These are phyloP conservation scores for Suillus weaverae DNA, from an alignment of 768 basidiomycete species.

Conservation along the genomic window DNA sequence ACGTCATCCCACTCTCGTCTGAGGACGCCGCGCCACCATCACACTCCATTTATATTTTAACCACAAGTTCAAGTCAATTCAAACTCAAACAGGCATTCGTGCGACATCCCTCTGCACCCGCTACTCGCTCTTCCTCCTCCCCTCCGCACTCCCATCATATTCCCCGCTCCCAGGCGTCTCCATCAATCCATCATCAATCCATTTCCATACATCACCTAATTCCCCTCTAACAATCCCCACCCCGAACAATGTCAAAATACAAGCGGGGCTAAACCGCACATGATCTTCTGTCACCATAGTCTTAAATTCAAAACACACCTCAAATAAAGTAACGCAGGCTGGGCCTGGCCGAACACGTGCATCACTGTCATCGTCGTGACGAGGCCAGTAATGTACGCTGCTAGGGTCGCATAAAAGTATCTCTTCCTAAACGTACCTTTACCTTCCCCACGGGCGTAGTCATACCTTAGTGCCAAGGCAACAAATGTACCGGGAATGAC, in stretches of 20 bases:
- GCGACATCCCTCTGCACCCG: too few relatives aligned
- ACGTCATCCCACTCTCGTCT: too few relatives aligned
- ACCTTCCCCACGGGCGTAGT: slow-evolving; percentile 45
- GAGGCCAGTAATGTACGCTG: slow-evolving; percentile 75
- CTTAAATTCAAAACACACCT: slow-evolving; percentile 47
- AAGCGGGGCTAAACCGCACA: slow-evolving; percentile 57
- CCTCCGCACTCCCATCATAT: slow-evolving; percentile 13
- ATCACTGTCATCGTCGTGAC: slow-evolving; percentile 79
- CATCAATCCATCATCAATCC: slow-evolving; percentile 64
- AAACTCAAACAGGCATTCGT: too few relatives aligned
- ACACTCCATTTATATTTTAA: too few relatives aligned
- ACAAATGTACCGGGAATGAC: slow-evolving; percentile 70
- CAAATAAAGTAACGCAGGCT: slow-evolving; percentile 92
- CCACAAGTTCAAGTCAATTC: too few relatives aligned
- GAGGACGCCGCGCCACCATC: too few relatives aligned
- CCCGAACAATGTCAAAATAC: slow-evolving; percentile 66
- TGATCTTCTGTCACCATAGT: not conserved
- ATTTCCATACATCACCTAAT: slow-evolving; percentile 65
- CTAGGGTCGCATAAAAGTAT: slow-evolving; percentile 71
- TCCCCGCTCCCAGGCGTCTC: slow-evolving; percentile 22
- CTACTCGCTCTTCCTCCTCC: not conserved
- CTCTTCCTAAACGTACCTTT: slow-evolving; percentile 55
- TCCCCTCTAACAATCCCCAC: slow-evolving; percentile 68
- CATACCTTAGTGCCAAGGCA: slow-evolving; percentile 84
- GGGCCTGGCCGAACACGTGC: slow-evolving; percentile 74